Evolutionary conservation across 1,284 basidiomycete genomes (phyloP).

Genomic region (Puccinia triticina): DNA sequence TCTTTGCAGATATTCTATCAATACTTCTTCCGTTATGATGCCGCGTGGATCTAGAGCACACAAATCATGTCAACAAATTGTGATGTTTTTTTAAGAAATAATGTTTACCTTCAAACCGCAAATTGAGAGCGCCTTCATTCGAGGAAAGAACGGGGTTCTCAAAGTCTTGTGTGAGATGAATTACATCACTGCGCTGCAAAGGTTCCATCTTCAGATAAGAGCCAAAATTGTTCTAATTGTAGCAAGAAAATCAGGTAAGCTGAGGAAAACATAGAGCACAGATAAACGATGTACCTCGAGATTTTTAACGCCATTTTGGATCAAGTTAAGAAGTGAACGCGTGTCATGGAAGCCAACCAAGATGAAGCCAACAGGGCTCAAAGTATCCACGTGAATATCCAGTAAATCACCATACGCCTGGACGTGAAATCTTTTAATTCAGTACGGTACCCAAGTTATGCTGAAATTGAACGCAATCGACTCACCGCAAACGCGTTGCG

Average conservation of each 20-base stretch:
- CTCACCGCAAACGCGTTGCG: conserved; percentile 49
- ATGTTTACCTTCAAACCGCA: conserved; percentile 44
- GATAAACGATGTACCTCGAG: conserved; percentile 26
- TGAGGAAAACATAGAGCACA: background rate
- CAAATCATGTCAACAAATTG: no score
- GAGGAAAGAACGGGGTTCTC: conserved; percentile 45
- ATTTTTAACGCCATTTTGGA: conserved; percentile 32
- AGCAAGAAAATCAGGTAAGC: conserved; percentile 7
- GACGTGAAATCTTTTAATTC: background rate
- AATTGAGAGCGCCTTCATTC: conserved; percentile 42
- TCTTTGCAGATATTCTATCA: conserved; percentile 41
- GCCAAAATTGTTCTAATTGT: conserved; percentile 24
- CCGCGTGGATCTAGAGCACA: conserved; percentile 43
- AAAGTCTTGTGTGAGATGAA: conserved; percentile 47
- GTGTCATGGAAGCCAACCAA: conserved; percentile 45
- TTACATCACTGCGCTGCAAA: conserved; percentile 37
- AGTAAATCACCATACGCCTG: conserved; percentile 41
- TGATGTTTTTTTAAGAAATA: background rate
- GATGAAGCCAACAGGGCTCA: conserved; percentile 49
- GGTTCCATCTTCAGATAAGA: conserved; percentile 50
- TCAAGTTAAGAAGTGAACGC: conserved; percentile 32
- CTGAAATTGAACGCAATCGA: background rate
- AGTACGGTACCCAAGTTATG: background rate
- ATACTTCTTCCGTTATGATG: conserved; percentile 43
- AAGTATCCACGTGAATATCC: conserved; percentile 49